Base-by-base conservation (phyloP, 257 asterid genomes). In the Prunella vulgaris region DNA sequence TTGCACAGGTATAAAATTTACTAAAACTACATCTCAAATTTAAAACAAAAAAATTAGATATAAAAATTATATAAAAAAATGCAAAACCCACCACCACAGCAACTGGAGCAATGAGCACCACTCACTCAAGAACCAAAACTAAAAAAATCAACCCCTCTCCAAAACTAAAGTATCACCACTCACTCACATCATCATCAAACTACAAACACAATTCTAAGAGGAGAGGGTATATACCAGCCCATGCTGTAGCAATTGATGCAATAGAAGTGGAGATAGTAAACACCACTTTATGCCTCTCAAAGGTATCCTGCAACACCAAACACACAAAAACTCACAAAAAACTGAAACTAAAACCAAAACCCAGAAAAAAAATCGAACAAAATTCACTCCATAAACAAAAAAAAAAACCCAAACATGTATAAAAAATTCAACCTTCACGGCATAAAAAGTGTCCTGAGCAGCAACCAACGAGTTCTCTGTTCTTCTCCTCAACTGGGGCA, bases 281-380 rank as follows among this genome's bases (percentile, higher is more conserved):
- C 61, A 90, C 97, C 80, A 93, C 92, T 57, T 69, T 90, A 79
- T 93, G 96, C 86, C 88, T 83, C 86, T 93, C 98, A 75, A 93
- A 90, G 69, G 82, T 80, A 51, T 88, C 97, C 96, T 93, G 80
- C 69, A 74, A 69, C 46, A 74, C 49, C 33, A 48, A 58, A n/a
- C n/a, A n/a, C n/a, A n/a, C n/a, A n/a, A n/a, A n/a, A n/a, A n/a
- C n/a, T n/a, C n/a, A n/a, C n/a, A n/a, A n/a, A n/a, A 10, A 17
- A 62, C 8, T 17, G 48, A 22, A 53, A 27, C 57, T 6, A n/a
- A 59, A 38, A 69, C 58, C 10, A n/a, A 59, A 38, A 61, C 56
- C 64, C 65, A 68, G 28, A 58, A n/a, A 52, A 40, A 53, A 2
- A 40, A 38, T 52, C 42, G 22, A 61, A 17, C 14, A 17, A 17